Percentiles rank a stretch among this genome's conserved stretches.
phyloP scores from a whole-genome alignment of 306 rosid genomes.

The Geum urbanum region DNA sequence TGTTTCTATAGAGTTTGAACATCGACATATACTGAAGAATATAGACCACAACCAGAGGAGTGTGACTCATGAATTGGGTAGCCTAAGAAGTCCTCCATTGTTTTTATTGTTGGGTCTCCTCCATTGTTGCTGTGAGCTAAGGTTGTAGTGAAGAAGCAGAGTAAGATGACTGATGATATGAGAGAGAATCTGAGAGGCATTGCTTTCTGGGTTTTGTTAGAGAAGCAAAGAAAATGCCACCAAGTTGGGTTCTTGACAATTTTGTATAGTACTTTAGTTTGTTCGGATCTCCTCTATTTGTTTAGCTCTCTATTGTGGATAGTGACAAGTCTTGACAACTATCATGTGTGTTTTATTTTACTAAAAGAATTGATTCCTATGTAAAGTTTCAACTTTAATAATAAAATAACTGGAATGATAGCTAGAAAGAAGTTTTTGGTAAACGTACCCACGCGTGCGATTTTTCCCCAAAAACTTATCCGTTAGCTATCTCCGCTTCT shows the following conservation, averaged over 20 bases:
- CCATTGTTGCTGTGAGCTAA: slow-evolving; percentile 36
- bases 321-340: background rate
- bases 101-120: slow-evolving; percentile 61
- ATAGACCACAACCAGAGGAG: slow-evolving; percentile 22
- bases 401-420: no score
- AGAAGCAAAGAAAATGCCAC: background rate
- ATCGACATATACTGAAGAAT: slow-evolving; percentile 60
- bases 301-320: background rate
- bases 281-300: background rate
- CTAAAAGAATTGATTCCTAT: background rate
- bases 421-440: no score
- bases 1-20: slow-evolving; percentile 62
- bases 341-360: background rate
- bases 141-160: slow-evolving; percentile 32
- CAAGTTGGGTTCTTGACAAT: background rate
- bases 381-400: no score
- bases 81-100: slow-evolving; percentile 88
- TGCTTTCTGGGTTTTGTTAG: slow-evolving; percentile 2
- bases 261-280: no score
- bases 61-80: slow-evolving; percentile 59
- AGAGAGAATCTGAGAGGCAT: slow-evolving; percentile 29
- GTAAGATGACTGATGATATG: slow-evolving; percentile 14
- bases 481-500: no score
- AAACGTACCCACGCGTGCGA: no score
- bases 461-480: no score